Base-by-base conservation (phyloP, 371 early-diverging fungal genomes). In the Lichtheimia ornata region DNA sequence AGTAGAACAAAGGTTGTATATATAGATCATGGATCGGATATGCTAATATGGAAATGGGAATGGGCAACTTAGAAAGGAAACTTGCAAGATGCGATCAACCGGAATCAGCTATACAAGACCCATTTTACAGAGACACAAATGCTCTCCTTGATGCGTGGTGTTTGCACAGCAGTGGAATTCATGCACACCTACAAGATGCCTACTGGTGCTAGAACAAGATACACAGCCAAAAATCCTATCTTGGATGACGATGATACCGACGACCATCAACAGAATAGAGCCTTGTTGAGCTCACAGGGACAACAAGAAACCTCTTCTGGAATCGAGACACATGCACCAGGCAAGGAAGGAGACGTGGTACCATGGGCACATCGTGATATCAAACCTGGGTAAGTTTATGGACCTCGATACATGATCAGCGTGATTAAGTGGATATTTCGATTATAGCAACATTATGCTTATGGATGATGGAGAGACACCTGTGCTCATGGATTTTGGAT, bases 401-500 rank as follows among this genome's bases (percentile, higher is more conserved):
- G 35, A 35, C 9, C 11, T 11, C 1, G 11, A 35, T 35, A 35
- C 35, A 9, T 70, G 4, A 41, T 49, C 22, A 53, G 53, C 24
- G 4, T 14, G 18, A 35, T 11, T 9, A 35, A 35, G 35, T 35
- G 35, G 11, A 47, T 17, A 17, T 47, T 45, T 47, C 9, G n/a
- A 54, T 35, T 18, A 30, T 67, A 84, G 84, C 4, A 87, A 87
- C 59, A 72, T 87, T 2, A 50, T 87, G 44, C 62, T 89, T 41
- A 72, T 84, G 7, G 89, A 90, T 59, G 89, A 90, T 66, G 83
- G 85, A 6, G 71, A 76, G 53, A 83, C 84, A 18, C 88, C 91
- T 0, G 69, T 92, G 2, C 67, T 92, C 20, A 90, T 91, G 88
- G 93, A 92, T 69, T 88, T 92, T 67, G 93, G 93, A 50, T 90